A percentile compares a stretch with the other conserved stretches of the same genome.
These are phyloP conservation scores for Xylaria sp. DNA, from an alignment of 2,329 filamentous ascomycete genomes.

Conservation along the genomic window DNA sequence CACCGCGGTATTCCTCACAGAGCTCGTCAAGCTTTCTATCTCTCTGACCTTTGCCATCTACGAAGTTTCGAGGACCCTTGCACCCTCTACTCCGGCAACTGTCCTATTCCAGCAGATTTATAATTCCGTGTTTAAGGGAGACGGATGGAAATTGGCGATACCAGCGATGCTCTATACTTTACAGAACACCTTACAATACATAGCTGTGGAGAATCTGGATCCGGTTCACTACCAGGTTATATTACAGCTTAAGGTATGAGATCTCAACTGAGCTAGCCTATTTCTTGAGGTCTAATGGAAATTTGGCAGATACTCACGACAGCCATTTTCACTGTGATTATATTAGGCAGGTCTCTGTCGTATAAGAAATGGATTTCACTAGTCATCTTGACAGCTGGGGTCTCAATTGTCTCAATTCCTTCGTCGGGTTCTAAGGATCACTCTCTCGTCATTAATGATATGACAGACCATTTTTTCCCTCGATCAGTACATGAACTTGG, in stretches of 20 bases:
- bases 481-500: conserved; percentile 81
- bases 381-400: conserved; percentile 80
- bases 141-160: conserved; percentile 94
- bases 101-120: conserved; percentile 83
- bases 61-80: conserved; percentile 81
- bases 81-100: conserved; percentile 81
- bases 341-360: conserved; percentile 77
- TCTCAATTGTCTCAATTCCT: conserved; percentile 86
- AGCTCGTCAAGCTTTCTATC: conserved; percentile 88
- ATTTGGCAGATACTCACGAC: conserved; percentile 77
- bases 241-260: conserved; percentile 84
- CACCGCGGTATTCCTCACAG: conserved; percentile 92
- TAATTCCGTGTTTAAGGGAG: conserved; percentile 83
- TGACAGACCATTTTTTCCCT: conserved; percentile 76
- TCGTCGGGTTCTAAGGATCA: conserved; percentile 64
- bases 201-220: conserved; percentile 89
- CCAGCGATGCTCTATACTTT: conserved; percentile 89
- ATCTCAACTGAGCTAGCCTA: background rate
- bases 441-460: conserved; percentile 70
- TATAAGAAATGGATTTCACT: conserved; percentile 82
- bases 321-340: conserved; percentile 83
- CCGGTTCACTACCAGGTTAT: conserved; percentile 93
- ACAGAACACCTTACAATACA: conserved; percentile 93
- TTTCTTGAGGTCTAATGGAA: conserved; percentile 24
- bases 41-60: conserved; percentile 88